Evolutionary conservation across 148 eudicot genomes (phyloP), one percentile per base, ranked within the genome.

Genomic region (Silene uniflora): DNA sequence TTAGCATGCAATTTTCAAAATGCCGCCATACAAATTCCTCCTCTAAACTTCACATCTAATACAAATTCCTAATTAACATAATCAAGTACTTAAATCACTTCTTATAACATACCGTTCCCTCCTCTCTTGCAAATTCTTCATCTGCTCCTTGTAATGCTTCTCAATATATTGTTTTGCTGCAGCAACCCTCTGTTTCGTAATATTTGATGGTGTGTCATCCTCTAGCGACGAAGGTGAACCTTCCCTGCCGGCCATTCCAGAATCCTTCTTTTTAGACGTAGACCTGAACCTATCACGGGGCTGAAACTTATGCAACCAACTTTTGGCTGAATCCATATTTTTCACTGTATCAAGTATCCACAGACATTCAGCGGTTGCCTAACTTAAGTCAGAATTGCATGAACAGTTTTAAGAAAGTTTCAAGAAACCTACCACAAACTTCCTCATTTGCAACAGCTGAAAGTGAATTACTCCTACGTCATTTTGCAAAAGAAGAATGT

Each of bases 61-160:
- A 66, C 58, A 27, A n/a, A 55, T 55, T 55, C 71, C 47, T 70
- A 80, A 54, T 10, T 21, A n/a, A 12, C 32, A 29, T 25, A 73
- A 25, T 19, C 12, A 49, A 68, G 44, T 49, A 65, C 29, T 60
- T 3, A 46, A 21, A 74, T 4, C 62, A 60, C 17, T 60, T 71
- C 16, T 52, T 6, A 60, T 74, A 66, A 44, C 87, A 75, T 89
- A 92, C 98, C 99, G 85, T 81, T 96, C 97, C 72, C 79, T 96
- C 78, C 99, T 85, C 87, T 96, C 99, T 83, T 92, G 97, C 83
- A 96, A 86, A 75, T 84, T 96, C 87, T 87, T 96, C 97, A 85
- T 92, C 84, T 96, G 99, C 84, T 91, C 94, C 90, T 92, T 96
- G 94, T 96, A 96, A 84, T 96, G 99, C 35, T 96, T 96, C 82